Evolutionary conservation across 306 rosid genomes (phyloP).

Genomic region (Arachis hypogaea): DNA sequence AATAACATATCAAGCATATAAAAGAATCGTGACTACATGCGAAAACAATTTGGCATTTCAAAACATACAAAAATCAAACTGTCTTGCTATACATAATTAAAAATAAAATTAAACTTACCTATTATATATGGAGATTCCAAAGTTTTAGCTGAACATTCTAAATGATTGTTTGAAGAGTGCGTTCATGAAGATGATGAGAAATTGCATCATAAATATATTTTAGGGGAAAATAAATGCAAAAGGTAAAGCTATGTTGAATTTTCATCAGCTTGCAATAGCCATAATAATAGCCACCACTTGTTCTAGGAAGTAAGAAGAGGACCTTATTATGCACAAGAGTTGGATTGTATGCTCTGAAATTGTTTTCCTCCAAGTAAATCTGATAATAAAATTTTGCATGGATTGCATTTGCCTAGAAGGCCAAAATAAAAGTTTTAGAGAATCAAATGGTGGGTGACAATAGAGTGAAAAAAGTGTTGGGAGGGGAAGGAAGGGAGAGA

Average conservation of each 20-base stretch:
- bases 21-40: constrained; percentile 27
- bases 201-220: not conserved
- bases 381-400: too few species aligned
- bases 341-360: too few species aligned
- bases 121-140: constrained; percentile 5
- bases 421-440: too few species aligned
- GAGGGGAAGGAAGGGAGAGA: too few species aligned
- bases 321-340: too few species aligned
- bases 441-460: too few species aligned
- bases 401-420: too few species aligned
- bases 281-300: not conserved
- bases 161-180: not conserved
- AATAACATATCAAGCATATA: constrained; percentile 22
- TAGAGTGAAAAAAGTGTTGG: too few species aligned
- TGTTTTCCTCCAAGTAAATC: too few species aligned
- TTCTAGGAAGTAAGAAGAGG: too few species aligned
- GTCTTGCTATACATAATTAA: not conserved
- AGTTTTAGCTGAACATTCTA: not conserved
- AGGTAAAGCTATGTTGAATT: not conserved
- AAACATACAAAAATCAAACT: constrained; percentile 19
- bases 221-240: not conserved
- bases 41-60: constrained; percentile 13
- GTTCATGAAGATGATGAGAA: not conserved
- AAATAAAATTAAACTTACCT: not conserved
- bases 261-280: not conserved